A percentile compares a stretch with the other conserved stretches of the same genome.
Conservation (phyloP, 306 rosid species). For the Glycine tomentella region DNA sequence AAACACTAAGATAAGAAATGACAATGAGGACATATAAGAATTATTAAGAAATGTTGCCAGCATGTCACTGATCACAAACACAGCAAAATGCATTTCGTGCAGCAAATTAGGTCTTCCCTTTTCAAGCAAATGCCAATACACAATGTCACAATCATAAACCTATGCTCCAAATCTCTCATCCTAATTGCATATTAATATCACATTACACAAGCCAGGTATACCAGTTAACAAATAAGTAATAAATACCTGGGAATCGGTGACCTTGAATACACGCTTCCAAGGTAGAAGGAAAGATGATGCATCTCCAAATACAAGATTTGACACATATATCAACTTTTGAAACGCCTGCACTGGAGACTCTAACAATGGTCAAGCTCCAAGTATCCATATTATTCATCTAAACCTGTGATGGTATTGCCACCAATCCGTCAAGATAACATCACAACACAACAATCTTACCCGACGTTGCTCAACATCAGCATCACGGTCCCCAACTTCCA, state of each 20-base stretch:
- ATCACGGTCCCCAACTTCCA: constrained; percentile 96
- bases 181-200: constrained; percentile 5
- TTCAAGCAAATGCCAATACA: constrained; percentile 1
- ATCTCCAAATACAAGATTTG: constrained; percentile 94
- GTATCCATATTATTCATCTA: constrained; percentile 41
- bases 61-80: constrained; percentile 25
- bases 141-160: not conserved
- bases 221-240: constrained; percentile 28
- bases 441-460: constrained; percentile 64
- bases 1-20: constrained; percentile 9
- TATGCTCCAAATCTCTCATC: constrained; percentile 2
- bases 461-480: constrained; percentile 85
- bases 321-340: constrained; percentile 96
- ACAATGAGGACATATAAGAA: constrained; percentile 21
- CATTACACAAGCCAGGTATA: constrained; percentile 3
- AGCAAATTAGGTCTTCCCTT: constrained; percentile 10
- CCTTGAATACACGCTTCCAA: constrained; percentile 95
- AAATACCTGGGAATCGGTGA: constrained; percentile 93
- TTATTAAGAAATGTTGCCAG: constrained; percentile 25
- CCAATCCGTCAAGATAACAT: not conserved
- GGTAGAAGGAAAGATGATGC: constrained; percentile 96
- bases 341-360: constrained; percentile 99
- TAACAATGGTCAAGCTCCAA: constrained; percentile 80
- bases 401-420: constrained; percentile 23
- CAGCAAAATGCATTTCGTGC: constrained; percentile 14